phyloP scores from a whole-genome alignment of 305 asterid genomes.

The Fraxinus latifolia region DNA sequence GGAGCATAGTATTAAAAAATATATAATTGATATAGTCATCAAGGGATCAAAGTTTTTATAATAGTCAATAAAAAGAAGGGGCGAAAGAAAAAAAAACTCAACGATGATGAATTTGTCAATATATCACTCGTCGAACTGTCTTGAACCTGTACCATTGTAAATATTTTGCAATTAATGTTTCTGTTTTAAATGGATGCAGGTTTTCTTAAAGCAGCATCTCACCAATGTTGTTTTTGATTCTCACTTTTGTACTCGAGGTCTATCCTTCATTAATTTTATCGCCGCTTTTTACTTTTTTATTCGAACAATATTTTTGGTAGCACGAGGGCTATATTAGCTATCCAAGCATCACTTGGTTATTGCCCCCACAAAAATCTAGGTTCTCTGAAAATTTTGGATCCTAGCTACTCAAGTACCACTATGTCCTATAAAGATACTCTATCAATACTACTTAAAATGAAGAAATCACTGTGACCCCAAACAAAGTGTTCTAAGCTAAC shows the following conservation, averaged over 20 bases:
- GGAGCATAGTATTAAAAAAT: not conserved
- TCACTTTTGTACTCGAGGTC: constrained; percentile 53
- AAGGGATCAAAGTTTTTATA: not conserved
- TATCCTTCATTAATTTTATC: not conserved
- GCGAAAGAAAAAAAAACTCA: not conserved
- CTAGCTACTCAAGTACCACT: not conserved
- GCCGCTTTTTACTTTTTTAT: not conserved
- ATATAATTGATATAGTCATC: not conserved
- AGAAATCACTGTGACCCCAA: not conserved
- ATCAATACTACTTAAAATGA: not conserved
- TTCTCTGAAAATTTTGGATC: not conserved
- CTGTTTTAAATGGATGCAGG: constrained; percentile 44
- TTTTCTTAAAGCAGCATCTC: constrained; percentile 86
- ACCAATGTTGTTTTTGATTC: constrained; percentile 68
- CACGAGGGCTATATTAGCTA: not conserved
- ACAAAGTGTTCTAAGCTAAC: not conserved
- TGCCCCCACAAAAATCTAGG: not conserved
- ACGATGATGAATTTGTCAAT: not conserved
- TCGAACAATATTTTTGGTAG: not conserved
- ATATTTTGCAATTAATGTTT: constrained; percentile 13
- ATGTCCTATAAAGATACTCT: not conserved
- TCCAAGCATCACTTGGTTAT: not conserved
- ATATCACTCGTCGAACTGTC: not conserved
- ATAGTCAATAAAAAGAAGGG: not conserved
- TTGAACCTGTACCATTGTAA: not conserved